Evolutionary conservation across 345 rosid species (phyloP), one percentile per base, ranked within the genome.

Genomic region (Leavenworthia alabamica): DNA sequence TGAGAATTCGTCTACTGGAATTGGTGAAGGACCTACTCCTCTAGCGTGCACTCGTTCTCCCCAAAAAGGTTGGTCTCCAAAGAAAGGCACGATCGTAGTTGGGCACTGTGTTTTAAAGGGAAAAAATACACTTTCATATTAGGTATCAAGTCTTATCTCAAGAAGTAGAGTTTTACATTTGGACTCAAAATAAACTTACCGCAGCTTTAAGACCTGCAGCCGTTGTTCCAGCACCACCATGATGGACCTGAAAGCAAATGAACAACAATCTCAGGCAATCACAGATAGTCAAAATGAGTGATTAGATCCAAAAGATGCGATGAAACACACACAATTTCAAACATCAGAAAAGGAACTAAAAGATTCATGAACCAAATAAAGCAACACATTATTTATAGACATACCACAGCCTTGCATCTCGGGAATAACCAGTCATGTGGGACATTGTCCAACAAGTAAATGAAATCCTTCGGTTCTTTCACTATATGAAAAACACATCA

Each of bases 61-160:
- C 99, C 99, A 93, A 70, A 93, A 93, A 45, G 89, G 95, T 78
- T 94, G 99, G 73, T 94, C 99, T 22, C 97, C 97, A 60, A 94
- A 90, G 78, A 90, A 90, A 52, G 99, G 97, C 46, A 94, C 97
- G 37, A 90, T 78, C 27, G 97, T 82, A 5, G 99, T 90, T 31
- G 97, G 99, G 79, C 99, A 94, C 99, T 90, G 64, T 24, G 73
- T 69, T n/a, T n/a, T 56, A 16, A 37, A 46, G 40, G 28, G 48
- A 42, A 32, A 43, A 57, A 13, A 44, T 12, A 27, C 3, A 20
- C 20, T 63, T 28, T 5, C 16, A 57, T 26, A 17, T 41, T 3
- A 41, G 22, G 45, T 3, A 48, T 22, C 15, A 33, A 12, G 7
- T 44, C 44, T 2, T 29, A 47, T 59, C 26, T 42, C 44, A 67